A percentile compares a stretch with the other conserved stretches of the same genome.
Conservation (phyloP, 2,329 filamentous ascomycete genomes). For the Fusarium solani-melongenae region DNA sequence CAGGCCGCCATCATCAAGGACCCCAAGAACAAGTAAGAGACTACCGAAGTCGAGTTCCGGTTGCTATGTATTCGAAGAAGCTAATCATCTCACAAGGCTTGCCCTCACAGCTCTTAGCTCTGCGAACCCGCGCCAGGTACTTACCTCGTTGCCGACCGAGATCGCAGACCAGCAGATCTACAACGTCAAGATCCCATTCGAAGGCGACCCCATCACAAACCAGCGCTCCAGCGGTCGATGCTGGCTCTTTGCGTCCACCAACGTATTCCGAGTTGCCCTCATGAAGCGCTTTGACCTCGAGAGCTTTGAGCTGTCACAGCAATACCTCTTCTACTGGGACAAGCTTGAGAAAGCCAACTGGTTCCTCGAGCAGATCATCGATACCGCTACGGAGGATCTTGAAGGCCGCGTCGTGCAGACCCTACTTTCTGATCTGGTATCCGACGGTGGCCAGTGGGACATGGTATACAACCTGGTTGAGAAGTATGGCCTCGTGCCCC, state of each 20-base stretch:
- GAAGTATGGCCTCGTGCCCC: slow-evolving; percentile 91
- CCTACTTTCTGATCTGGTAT: slow-evolving; percentile 74
- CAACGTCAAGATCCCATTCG: slow-evolving; percentile 84
- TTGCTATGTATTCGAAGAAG: neutral
- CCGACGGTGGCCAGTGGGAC: slow-evolving; percentile 90
- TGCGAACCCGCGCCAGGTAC: slow-evolving; percentile 72
- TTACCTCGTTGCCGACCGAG: slow-evolving; percentile 71
- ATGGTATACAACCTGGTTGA: slow-evolving; percentile 88
- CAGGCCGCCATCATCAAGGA: slow-evolving; percentile 71
- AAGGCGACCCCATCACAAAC: slow-evolving; percentile 86
- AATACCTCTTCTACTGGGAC: slow-evolving; percentile 93
- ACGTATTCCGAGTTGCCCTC: slow-evolving; percentile 88
- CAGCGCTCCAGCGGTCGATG: slow-evolving; percentile 85
- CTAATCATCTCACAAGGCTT: slow-evolving; percentile 61
- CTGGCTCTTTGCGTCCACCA: slow-evolving; percentile 94
- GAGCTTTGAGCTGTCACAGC: slow-evolving; percentile 86
- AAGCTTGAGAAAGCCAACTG: slow-evolving; percentile 93
- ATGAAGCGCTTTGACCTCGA: slow-evolving; percentile 85
- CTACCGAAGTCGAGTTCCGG: neutral
- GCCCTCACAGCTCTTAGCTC: slow-evolving; percentile 79
- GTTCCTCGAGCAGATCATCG: slow-evolving; percentile 86
- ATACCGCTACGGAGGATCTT: slow-evolving; percentile 76
- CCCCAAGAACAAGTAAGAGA: slow-evolving; percentile 70
- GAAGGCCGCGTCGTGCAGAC: slow-evolving; percentile 79
- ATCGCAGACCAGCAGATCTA: slow-evolving; percentile 82